Evolutionary conservation across 139 green algal genomes (phyloP), one percentile per base, ranked within the genome.

Genomic region (Coelastrella sp.): DNA sequence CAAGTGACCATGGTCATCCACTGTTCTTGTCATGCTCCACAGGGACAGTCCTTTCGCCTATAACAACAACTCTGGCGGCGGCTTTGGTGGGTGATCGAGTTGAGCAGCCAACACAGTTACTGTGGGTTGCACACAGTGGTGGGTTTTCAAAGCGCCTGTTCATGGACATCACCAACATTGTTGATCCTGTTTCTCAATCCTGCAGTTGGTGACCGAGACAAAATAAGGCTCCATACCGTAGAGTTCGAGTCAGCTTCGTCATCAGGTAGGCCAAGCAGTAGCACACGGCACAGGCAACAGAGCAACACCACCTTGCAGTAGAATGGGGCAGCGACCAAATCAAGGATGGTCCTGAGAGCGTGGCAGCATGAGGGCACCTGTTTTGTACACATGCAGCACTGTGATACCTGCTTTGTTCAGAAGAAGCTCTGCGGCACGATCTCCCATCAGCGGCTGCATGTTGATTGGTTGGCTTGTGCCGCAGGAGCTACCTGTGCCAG

Each of bases 51-150:
- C 95, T 1, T 98, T 98, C 81, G 87, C 96, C 10, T 4, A 20
- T 0, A 89, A 94, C 78, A 97, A 98, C 93, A 98, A 98, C 84
- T 91, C 92, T 9, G 97, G 97, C 11, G 96, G 94, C n/a, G 96
- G 96, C 61, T 98, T 98, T 92, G 96, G 96, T 98, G 84, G 49
- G 96, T 79, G 15, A 14, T 15, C 14, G 11, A 20, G 63, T 15
- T 15, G 11, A 20, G 63, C 63, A 70, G 63, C 14, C 63, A 20
- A 70, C 35, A 49, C 35, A 49, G 35, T 49, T 49, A 49, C 3
- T 49, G 35, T n/a, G n/a, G n/a, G n/a, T n/a, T n/a, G n/a, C n/a
- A 11, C 61, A 8, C 68, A 27, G 68, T n/a, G 14, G 14, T 8
- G 35, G 35, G 35, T 49, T 1, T 49, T 49, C 35, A 49, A 49